These are phyloP conservation scores for Stephania japonica DNA, from an alignment of 164 flowering plant species.

Conservation along the genomic window DNA sequence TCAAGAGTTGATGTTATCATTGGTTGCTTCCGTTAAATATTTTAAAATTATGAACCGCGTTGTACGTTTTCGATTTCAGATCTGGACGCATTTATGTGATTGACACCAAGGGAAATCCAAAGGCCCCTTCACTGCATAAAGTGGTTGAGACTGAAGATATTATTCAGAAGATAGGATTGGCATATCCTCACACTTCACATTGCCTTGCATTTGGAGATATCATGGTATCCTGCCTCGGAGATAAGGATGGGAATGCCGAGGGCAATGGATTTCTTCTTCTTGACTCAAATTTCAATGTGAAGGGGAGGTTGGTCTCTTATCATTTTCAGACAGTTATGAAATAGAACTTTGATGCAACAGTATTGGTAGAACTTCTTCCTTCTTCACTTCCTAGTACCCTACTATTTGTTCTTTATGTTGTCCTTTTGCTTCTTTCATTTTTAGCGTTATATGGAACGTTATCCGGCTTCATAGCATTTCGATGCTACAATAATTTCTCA, in stretches of 20 bases:
- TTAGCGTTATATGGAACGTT: too few relatives aligned
- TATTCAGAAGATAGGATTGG: constrained; percentile 73
- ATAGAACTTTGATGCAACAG: not conserved
- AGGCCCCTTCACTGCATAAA: constrained; percentile 78
- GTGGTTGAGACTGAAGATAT: constrained; percentile 76
- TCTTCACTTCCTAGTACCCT: too few relatives aligned
- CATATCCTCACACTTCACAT: constrained; percentile 94
- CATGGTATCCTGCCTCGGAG: constrained; percentile 94
- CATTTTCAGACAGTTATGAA: not conserved
- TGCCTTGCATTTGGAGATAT: constrained; percentile 97
- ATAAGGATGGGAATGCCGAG: constrained; percentile 79
- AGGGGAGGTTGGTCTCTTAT: constrained; percentile 65
- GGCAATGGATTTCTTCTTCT: constrained; percentile 97
- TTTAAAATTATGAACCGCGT: not conserved
- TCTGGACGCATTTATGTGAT: constrained; percentile 88
- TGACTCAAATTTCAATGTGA: constrained; percentile 89
- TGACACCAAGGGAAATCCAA: constrained; percentile 67
- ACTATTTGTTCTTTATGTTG: too few relatives aligned
- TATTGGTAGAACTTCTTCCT: not conserved
- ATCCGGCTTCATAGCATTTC: too few relatives aligned
- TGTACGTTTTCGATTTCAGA: constrained; percentile 31
- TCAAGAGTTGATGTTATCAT: not conserved
- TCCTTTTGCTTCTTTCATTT: too few relatives aligned
- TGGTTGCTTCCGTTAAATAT: not conserved
- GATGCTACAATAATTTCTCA: too few relatives aligned